Evolutionary conservation across 257 asterid species (phyloP).

Genomic region (Solanum appendiculatum): DNA sequence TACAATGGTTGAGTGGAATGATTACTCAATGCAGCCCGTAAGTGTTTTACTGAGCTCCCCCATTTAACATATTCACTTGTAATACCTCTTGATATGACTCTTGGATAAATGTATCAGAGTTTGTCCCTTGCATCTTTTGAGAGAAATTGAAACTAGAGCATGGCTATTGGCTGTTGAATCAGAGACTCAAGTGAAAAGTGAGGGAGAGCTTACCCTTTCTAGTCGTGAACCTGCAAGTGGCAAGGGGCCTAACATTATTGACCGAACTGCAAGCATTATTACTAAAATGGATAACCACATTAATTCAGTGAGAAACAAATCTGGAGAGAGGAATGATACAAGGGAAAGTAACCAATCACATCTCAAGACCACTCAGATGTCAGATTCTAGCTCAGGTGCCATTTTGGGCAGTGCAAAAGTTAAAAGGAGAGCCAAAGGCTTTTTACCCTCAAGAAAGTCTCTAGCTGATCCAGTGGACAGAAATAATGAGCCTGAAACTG

Average conservation of each 20-base stretch:
- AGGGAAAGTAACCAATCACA: constrained; percentile 61
- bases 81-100: neutral
- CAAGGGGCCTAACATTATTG: constrained; percentile 70
- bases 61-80: constrained; percentile 6
- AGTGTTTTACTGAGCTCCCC: constrained; percentile 15
- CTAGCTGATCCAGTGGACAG: constrained; percentile 46
- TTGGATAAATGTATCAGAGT: constrained; percentile 38
- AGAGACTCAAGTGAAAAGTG: constrained; percentile 80
- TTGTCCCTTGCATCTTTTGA: constrained; percentile 80
- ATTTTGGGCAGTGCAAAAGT: constrained; percentile 41
- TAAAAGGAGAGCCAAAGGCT: constrained; percentile 78
- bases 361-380: constrained; percentile 33
- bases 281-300: constrained; percentile 75
- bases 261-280: constrained; percentile 62
- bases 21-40: constrained; percentile 76
- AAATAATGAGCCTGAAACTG: constrained; percentile 42
- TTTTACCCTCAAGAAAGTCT: constrained; percentile 64
- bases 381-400: constrained; percentile 34
- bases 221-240: constrained; percentile 51
- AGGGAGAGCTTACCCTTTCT: constrained; percentile 45
- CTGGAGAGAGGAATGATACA: constrained; percentile 48
- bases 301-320: constrained; percentile 35
- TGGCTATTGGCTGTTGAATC: constrained; percentile 99
- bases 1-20: constrained; percentile 96
- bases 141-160: constrained; percentile 94